A percentile compares a stretch with the other conserved stretches of the same genome.
These are phyloP conservation scores for Allium cepa DNA, from an alignment of 106 monocot genomes.

Conservation along the genomic window DNA sequence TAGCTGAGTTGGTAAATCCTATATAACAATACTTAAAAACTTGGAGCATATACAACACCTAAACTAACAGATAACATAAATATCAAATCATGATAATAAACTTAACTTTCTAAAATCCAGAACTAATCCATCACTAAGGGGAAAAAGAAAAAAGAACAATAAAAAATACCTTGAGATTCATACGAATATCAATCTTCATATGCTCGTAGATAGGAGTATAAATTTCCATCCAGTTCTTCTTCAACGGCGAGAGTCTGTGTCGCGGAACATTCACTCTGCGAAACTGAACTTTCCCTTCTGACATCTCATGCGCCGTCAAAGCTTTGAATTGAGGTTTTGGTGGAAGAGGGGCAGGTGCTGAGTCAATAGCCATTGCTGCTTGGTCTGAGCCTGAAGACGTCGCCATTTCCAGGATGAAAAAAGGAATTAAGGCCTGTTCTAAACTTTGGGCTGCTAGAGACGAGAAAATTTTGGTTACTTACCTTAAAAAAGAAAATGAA, in stretches of 20 bases:
- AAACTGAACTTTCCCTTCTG: conserved; percentile 66
- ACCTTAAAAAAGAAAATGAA: too few species aligned
- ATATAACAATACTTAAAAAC: too few species aligned
- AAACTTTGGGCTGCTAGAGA: too few species aligned
- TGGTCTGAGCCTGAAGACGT: background rate
- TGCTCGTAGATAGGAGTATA: conserved; percentile 80
- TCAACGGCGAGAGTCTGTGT: conserved; percentile 68
- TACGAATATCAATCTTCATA: conserved; percentile 93
- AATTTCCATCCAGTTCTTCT: conserved; percentile 82
- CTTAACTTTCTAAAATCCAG: too few species aligned
- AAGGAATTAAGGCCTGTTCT: too few species aligned
- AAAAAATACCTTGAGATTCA: conserved; percentile 76
- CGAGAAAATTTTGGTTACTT: too few species aligned
- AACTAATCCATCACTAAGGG: too few species aligned
- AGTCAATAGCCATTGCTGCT: background rate
- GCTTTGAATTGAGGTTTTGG: conserved; percentile 39
- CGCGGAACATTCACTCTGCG: conserved; percentile 60
- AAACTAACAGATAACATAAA: too few species aligned
- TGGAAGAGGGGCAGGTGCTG: background rate
- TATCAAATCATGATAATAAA: too few species aligned
- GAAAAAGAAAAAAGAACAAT: background rate
- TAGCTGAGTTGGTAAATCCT: too few species aligned
- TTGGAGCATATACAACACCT: too few species aligned
- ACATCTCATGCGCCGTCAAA: conserved; percentile 74
- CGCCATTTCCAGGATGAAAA: background rate